Conservation (phyloP, 169 alveolate genomes). For the Babesia microti region DNA sequence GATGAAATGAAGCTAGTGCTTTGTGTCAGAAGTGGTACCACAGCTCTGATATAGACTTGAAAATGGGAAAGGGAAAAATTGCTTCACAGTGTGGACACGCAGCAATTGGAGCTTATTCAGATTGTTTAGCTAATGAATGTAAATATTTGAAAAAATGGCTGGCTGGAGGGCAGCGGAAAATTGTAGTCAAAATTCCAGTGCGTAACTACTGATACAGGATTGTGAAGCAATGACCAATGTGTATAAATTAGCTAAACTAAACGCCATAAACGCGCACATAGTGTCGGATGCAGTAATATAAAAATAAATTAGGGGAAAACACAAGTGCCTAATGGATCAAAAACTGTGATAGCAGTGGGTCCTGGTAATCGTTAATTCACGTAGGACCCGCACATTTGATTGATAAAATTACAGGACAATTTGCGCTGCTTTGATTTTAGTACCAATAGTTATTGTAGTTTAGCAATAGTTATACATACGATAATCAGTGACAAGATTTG, state of each 20-base stretch:
- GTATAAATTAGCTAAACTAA: conserved; percentile 15
- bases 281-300: conserved; percentile 41
- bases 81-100: conserved; percentile 91
- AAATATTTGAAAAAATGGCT: conserved; percentile 35
- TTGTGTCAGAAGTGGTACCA: conserved; percentile 42
- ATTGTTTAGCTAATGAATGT: conserved; percentile 11
- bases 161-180: conserved; percentile 34
- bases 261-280: conserved; percentile 19
- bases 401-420: conserved; percentile 60
- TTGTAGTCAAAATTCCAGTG: conserved; percentile 37
- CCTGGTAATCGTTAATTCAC: conserved; percentile 62
- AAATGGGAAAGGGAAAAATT: conserved; percentile 85
- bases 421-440: conserved; percentile 40
- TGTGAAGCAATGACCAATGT: conserved; percentile 34
- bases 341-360: conserved; percentile 83
- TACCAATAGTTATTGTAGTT: not conserved
- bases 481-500: too few species aligned
- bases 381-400: conserved; percentile 56
- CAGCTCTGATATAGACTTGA: conserved; percentile 52
- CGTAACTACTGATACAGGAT: conserved; percentile 6
- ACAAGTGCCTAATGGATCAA: conserved; percentile 77
- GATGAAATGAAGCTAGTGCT: conserved; percentile 28
- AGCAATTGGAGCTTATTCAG: conserved; percentile 64
- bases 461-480: too few species aligned
- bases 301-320: conserved; percentile 70